Evolutionary conservation across 2,329 filamentous ascomycete species (phyloP).

Genomic region (Rutstroemia sp.): DNA sequence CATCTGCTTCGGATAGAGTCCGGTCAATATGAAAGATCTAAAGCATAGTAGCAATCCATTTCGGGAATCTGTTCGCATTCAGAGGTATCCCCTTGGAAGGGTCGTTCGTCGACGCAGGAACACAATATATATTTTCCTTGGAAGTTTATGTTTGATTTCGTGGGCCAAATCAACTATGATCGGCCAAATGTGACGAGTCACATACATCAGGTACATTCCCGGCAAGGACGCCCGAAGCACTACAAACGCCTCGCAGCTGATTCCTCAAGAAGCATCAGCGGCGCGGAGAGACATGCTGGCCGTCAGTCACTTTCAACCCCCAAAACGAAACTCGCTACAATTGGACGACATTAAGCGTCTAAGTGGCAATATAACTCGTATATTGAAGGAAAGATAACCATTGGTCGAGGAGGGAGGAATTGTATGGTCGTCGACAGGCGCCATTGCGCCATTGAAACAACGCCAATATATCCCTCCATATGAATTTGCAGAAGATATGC

Average conservation of each 20-base stretch:
- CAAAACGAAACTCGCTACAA: not conserved
- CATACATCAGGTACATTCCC: conserved; percentile 8
- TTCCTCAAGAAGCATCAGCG: conserved; percentile 5
- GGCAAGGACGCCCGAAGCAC: conserved; percentile 1
- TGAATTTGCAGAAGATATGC: not conserved
- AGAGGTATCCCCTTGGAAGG: conserved; percentile 4
- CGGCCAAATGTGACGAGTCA: conserved; percentile 10
- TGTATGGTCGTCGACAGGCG: not conserved
- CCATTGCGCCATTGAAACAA: conserved; percentile 2
- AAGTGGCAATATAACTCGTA: conserved; percentile 7
- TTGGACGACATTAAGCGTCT: not conserved
- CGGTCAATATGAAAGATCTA: not conserved
- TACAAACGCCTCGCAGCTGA: conserved; percentile 7
- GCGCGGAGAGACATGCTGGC: conserved; percentile 1
- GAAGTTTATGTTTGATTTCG: conserved; percentile 7
- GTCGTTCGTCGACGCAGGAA: conserved; percentile 5
- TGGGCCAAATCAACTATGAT: conserved; percentile 4
- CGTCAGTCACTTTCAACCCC: not conserved
- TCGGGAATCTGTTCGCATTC: conserved; percentile 9
- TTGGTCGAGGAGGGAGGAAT: not conserved
- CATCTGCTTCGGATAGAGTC: not conserved
- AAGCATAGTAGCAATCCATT: conserved; percentile 11
- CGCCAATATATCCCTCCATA: not conserved
- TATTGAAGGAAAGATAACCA: not conserved
- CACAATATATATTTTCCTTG: conserved; percentile 7